A percentile compares a stretch with the other conserved stretches of the same genome.
Conservation (phyloP, 345 rosid genomes). For the Citrus unshiu region DNA sequence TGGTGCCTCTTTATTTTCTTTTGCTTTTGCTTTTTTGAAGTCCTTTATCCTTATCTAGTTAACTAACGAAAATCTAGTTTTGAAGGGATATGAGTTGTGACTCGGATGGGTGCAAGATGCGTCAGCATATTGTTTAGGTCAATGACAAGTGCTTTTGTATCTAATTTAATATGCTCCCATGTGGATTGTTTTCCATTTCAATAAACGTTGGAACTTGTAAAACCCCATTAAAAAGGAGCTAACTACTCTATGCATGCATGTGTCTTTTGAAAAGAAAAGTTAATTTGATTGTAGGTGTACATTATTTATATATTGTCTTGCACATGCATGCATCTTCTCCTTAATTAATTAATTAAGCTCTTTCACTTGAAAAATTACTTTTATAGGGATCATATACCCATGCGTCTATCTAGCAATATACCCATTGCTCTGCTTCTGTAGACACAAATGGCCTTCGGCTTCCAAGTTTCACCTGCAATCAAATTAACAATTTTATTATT, state of each 20-base stretch:
- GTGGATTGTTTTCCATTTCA: slow-evolving; percentile 23
- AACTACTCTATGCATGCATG: background rate
- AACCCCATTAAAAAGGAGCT: background rate
- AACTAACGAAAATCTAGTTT: background rate
- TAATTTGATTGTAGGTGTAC: background rate
- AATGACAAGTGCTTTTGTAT: slow-evolving; percentile 7
- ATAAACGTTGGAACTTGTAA: background rate
- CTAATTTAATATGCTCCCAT: slow-evolving; percentile 13
- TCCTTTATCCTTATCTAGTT: background rate
- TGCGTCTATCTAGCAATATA: too few relatives aligned
- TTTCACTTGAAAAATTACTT: background rate
- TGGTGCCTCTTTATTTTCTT: background rate
- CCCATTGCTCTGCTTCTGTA: too few relatives aligned
- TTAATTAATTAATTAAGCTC: background rate
- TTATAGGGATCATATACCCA: too few relatives aligned
- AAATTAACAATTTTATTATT: too few relatives aligned
- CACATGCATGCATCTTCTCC: background rate
- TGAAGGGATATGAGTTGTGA: slow-evolving; percentile 18
- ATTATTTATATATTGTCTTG: background rate
- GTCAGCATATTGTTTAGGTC: slow-evolving; percentile 29
- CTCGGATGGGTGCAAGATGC: slow-evolving; percentile 22
- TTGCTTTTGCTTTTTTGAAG: slow-evolving; percentile 7
- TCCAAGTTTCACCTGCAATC: too few relatives aligned
- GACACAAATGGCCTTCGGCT: too few relatives aligned
- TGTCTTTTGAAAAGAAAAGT: too few relatives aligned